A percentile compares a stretch with the other conserved stretches of the same genome.
Conservation (phyloP, 2,329 filamentous ascomycete species). For the Nigrospora osmanthi region DNA sequence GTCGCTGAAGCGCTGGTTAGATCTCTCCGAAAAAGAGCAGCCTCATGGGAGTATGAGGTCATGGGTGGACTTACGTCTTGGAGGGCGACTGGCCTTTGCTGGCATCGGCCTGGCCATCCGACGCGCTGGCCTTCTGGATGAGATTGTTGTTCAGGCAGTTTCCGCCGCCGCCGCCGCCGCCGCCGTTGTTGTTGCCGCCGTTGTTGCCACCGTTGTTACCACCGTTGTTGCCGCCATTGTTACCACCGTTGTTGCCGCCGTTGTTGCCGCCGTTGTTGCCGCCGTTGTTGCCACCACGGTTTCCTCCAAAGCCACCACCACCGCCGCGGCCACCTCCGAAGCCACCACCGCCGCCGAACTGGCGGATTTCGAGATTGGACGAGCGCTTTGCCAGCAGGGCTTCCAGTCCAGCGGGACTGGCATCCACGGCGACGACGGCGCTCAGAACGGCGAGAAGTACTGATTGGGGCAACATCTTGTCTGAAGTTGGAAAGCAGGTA, state of each 20-base stretch:
- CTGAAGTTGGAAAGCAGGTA: slow-evolving; percentile 5
- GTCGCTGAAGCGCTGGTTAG: slow-evolving; percentile 34
- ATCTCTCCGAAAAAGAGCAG: background rate
- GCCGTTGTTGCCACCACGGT: slow-evolving; percentile 3
- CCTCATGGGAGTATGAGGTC: too few relatives aligned
- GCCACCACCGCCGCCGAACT: slow-evolving; percentile 19
- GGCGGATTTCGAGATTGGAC: slow-evolving; percentile 30
- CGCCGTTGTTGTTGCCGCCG: slow-evolving; percentile 12
- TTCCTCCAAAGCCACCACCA: slow-evolving; percentile 9
- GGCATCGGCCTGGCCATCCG: slow-evolving; percentile 15
- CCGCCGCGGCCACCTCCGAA: slow-evolving; percentile 11
- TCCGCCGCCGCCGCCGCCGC: slow-evolving; percentile 9
- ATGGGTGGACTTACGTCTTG: slow-evolving; percentile 32
- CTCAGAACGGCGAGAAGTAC: slow-evolving; percentile 41
- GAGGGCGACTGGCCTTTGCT: slow-evolving; percentile 43
- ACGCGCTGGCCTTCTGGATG: slow-evolving; percentile 41
- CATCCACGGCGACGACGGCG: slow-evolving; percentile 36
- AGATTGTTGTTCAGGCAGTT: slow-evolving; percentile 32
- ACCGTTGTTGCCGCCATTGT: slow-evolving; percentile 13
- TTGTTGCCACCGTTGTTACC: slow-evolving; percentile 16
- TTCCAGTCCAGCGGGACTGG: slow-evolving; percentile 30
- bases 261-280: slow-evolving; percentile 8
- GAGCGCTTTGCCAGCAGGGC: slow-evolving; percentile 16
- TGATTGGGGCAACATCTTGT: slow-evolving; percentile 45
- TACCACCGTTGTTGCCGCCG: slow-evolving; percentile 9